phyloP scores from a whole-genome alignment of 352 stramenopile genomes.

The Globisporangium solare region DNA sequence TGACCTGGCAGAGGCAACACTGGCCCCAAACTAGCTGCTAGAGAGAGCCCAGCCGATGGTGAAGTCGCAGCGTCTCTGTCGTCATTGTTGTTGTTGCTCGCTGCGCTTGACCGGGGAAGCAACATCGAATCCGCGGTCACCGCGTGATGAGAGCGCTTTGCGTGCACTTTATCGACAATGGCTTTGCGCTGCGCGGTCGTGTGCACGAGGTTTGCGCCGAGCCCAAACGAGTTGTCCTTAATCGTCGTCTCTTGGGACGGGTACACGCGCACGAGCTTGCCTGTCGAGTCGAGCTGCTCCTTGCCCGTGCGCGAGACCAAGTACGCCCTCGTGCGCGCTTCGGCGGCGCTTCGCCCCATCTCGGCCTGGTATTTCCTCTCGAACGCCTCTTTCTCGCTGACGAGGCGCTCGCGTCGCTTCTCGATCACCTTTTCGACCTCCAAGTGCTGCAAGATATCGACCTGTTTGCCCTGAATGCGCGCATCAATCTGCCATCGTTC shows the following conservation, averaged over 20 bases:
- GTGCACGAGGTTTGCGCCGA: conserved; percentile 49
- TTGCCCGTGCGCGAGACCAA: conserved; percentile 48
- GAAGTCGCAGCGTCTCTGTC: conserved; percentile 3
- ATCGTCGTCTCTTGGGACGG: conserved; percentile 72
- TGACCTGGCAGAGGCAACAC: conserved; percentile 21
- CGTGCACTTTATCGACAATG: conserved; percentile 42
- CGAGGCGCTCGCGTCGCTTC: conserved; percentile 32
- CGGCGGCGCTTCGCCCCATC: conserved; percentile 48
- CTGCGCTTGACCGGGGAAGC: conserved; percentile 14
- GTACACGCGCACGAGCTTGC: conserved; percentile 56
- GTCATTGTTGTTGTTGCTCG: conserved; percentile 9
- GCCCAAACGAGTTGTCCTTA: conserved; percentile 64
- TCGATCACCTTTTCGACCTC: conserved; percentile 45
- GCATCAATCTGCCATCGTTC: conserved; percentile 39
- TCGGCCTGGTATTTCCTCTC: conserved; percentile 70
- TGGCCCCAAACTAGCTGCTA: conserved; percentile 5
- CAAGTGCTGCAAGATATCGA: conserved; percentile 40
- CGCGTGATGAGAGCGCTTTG: conserved; percentile 31
- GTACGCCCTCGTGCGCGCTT: conserved; percentile 52
- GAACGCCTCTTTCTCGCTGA: conserved; percentile 35
- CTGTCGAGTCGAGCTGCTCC: conserved; percentile 56
- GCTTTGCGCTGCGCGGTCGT: conserved; percentile 26
- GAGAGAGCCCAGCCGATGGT: neutral
- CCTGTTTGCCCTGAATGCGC: conserved; percentile 50
- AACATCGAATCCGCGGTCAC: conserved; percentile 20